Evolutionary conservation across 2,329 filamentous ascomycete genomes (phyloP), one percentile per base, ranked within the genome.

Genomic region (Fusarium lateritium): DNA sequence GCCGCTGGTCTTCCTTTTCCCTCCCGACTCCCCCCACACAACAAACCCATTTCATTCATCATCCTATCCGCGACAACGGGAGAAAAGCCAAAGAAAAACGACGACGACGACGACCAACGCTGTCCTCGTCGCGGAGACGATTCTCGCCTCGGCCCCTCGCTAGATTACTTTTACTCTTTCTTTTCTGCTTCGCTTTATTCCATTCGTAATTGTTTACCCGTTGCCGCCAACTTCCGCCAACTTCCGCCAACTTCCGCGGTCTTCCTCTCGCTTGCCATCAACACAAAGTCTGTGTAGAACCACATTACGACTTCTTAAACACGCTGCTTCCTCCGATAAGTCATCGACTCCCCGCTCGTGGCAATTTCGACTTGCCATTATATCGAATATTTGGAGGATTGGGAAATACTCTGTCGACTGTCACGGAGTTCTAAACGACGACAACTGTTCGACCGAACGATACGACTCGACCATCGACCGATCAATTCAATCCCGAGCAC

Each of bases 91-190:
- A 50, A 54, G 46, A 40, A 31, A 46, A 66, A 62, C 57, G 56
- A 74, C 71, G 69, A 73, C 73, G 72, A 73, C 72, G 72, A 73
- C 63, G 56, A 65, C 24, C 45, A 65, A 60, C 65, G 62, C 57
- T 60, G 64, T 57, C 43, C 69, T 69, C 70, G 70, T 74, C 71
- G 60, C 67, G 65, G 69, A 74, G 71, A 73, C 70, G 72, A 74
- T 65, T 45, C 31, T 73, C 60, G 62, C 70, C 72, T 75, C 72
- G 72, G 45, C 51, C 73, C 44, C 59, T 75, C 73, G 73, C 73
- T 74, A 72, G 53, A 62, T 34, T 55, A 49, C 53, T 42, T 69
- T 46, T 56, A 21, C 54, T 66, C 26, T 54, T 65, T 52, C 44
- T 56, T 50, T 69, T 28, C 33, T 14, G 51, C 43, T 68, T 73